A percentile compares a stretch with the other conserved stretches of the same genome.
phyloP scores from a whole-genome alignment of 2,329 filamentous ascomycete species.

The Tolypocladium sp. region DNA sequence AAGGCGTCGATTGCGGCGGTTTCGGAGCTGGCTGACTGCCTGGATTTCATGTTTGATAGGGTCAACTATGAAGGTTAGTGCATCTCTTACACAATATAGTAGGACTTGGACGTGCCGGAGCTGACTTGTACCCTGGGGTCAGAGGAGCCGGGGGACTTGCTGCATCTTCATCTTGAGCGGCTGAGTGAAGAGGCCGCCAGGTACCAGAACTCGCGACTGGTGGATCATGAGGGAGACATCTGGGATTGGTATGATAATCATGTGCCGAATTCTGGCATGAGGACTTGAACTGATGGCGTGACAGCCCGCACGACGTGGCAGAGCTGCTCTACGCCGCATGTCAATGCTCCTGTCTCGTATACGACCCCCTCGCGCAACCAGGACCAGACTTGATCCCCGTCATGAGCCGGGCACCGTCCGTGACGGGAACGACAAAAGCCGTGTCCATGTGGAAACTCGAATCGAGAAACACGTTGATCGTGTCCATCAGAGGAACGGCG shows the following conservation, averaged over 20 bases:
- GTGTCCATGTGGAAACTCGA: slow-evolving; percentile 11
- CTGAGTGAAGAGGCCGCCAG: slow-evolving; percentile 11
- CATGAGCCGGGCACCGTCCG: slow-evolving; percentile 9
- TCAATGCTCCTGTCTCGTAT: slow-evolving; percentile 12
- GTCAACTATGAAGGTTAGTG: slow-evolving; percentile 9
- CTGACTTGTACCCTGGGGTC: neutral
- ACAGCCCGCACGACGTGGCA: neutral
- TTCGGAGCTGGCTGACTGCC: slow-evolving; percentile 9
- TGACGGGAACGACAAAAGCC: slow-evolving; percentile 10
- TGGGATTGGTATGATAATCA: slow-evolving; percentile 8
- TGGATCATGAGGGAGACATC: neutral
- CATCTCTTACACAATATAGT: neutral
- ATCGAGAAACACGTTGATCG: slow-evolving; percentile 6
- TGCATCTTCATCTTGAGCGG: slow-evolving; percentile 11
- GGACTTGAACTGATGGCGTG: neutral
- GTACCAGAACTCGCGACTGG: slow-evolving; percentile 10
- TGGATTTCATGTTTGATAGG: slow-evolving; percentile 14
- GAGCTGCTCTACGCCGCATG: slow-evolving; percentile 8
- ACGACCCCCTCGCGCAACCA: slow-evolving; percentile 4
- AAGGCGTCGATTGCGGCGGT: slow-evolving; percentile 11
- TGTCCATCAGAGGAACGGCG: slow-evolving; percentile 11
- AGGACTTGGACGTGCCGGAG: neutral
- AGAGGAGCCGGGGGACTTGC: slow-evolving; percentile 12
- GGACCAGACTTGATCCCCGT: slow-evolving; percentile 6
- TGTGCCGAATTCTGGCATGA: no score